These are phyloP conservation scores for Cucurbita moschata DNA, from an alignment of 306 rosid species.

Conservation along the genomic window DNA sequence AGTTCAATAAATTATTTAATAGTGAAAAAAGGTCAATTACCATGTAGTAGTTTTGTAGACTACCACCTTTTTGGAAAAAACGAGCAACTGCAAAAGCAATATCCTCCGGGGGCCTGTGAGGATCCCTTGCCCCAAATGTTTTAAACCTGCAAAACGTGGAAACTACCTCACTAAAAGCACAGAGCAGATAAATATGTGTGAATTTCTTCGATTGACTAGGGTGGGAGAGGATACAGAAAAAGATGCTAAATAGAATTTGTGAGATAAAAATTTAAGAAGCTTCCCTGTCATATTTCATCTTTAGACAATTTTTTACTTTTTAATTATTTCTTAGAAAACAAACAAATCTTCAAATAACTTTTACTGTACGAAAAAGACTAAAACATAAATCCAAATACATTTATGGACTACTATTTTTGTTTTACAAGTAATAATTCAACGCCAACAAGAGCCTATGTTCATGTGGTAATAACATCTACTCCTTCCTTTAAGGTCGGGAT, in stretches of 20 bases:
- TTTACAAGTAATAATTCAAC: neutral
- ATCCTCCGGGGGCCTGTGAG: conserved; percentile 91
- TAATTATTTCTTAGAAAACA: neutral
- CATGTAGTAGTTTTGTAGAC: conserved; percentile 89
- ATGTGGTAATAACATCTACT: too few species aligned
- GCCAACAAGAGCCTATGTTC: neutral
- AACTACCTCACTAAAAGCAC: conserved; percentile 3
- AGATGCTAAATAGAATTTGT: neutral
- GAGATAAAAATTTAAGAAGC: neutral
- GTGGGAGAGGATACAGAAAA: neutral
- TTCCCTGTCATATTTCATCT: neutral
- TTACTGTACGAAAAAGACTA: neutral
- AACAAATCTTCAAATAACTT: neutral
- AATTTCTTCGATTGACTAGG: neutral
- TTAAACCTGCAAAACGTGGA: conserved; percentile 50
- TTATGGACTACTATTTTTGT: neutral
- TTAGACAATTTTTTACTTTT: neutral
- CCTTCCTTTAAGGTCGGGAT: neutral
- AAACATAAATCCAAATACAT: neutral
- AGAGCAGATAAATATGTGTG: conserved; percentile 7
- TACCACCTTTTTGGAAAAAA: conserved; percentile 94
- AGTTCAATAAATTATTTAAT: neutral
- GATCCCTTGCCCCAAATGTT: conserved; percentile 87
- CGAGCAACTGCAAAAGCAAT: conserved; percentile 86
- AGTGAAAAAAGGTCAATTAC: conserved; percentile 22